Percentiles rank a stretch among this genome's conserved stretches.
Conservation (phyloP, 805 yeast species). For the Wickerhamomyces alni region DNA sequence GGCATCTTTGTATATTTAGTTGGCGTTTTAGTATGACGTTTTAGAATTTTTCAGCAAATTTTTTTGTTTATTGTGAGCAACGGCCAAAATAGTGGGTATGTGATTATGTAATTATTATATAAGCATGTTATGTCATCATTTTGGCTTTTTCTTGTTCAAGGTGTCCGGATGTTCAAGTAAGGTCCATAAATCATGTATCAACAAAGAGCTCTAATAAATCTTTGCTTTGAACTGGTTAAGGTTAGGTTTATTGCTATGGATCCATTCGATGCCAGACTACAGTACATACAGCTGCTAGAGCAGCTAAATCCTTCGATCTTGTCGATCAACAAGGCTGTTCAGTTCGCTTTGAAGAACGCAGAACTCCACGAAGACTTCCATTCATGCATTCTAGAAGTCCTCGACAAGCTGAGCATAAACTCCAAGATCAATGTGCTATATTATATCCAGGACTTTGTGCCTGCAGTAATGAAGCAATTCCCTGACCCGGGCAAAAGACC, state of each 20-base stretch:
- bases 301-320: conserved; percentile 57
- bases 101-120: background rate
- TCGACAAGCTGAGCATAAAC: conserved; percentile 50
- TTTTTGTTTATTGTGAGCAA: background rate
- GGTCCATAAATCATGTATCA: no score
- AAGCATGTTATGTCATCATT: no score
- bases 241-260: conserved; percentile 75
- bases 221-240: no score
- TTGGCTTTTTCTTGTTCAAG: no score
- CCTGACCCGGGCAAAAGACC: conserved; percentile 9
- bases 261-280: conserved; percentile 79
- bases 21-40: background rate
- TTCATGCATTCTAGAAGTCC: conserved; percentile 57
- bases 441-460: conserved; percentile 58
- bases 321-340: conserved; percentile 29
- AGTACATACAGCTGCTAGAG: conserved; percentile 62
- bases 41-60: background rate
- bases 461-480: conserved; percentile 23
- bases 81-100: no score
- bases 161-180: background rate
- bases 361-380: conserved; percentile 65
- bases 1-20: conserved; percentile 44
- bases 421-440: conserved; percentile 60
- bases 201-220: no score
- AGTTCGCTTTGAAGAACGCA: conserved; percentile 44